Evolutionary conservation across 129 eudicot genomes (phyloP).

Genomic region (Kitagawia praeruptora): DNA sequence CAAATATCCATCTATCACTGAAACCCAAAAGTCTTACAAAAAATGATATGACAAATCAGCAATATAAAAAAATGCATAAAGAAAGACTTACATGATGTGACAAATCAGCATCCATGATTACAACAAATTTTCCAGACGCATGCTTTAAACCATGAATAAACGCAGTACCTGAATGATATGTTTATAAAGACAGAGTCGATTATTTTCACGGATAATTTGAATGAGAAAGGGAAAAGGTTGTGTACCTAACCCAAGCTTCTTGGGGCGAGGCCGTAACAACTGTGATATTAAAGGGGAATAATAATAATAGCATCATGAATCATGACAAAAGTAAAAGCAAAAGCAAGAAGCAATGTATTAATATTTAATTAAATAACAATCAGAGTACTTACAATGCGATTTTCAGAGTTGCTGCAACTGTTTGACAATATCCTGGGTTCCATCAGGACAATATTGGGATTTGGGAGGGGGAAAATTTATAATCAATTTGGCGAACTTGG

Average conservation of each 20-base stretch:
- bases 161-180: slow-evolving; percentile 64
- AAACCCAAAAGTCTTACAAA: neutral
- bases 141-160: slow-evolving; percentile 86
- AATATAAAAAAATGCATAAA: neutral
- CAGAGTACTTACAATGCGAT: slow-evolving; percentile 56
- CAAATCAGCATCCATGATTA: slow-evolving; percentile 90
- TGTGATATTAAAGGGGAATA: slow-evolving; percentile 21
- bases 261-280: slow-evolving; percentile 79
- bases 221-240: neutral
- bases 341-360: too few relatives aligned
- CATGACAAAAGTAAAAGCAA: neutral
- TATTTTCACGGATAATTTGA: neutral
- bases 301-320: neutral
- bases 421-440: slow-evolving; percentile 90
- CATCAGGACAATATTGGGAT: too few relatives aligned
- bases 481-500: too few relatives aligned
- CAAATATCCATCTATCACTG: neutral
- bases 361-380: too few relatives aligned
- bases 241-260: slow-evolving; percentile 94
- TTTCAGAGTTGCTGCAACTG: slow-evolving; percentile 82
- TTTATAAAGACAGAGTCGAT: slow-evolving; percentile 13
- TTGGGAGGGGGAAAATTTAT: too few relatives aligned
- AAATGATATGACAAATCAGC: too few relatives aligned
- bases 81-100: slow-evolving; percentile 81
- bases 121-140: slow-evolving; percentile 81